These are phyloP conservation scores for Millerozyma acaciae DNA, from an alignment of 805 yeast species.

Conservation along the genomic window DNA sequence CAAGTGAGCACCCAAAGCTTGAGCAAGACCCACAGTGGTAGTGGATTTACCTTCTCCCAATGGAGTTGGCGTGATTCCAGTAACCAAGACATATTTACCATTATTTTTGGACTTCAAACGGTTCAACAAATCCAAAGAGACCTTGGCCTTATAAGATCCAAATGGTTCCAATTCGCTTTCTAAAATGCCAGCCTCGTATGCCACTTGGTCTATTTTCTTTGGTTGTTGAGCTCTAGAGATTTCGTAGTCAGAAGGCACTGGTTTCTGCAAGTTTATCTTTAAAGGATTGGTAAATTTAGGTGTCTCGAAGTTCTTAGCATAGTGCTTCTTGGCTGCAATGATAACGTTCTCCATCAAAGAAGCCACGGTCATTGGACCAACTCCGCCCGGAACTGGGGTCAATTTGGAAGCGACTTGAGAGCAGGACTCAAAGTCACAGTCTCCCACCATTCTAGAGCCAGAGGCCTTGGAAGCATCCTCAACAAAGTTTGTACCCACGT, in stretches of 20 bases:
- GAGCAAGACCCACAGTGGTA: slow-evolving; percentile 78
- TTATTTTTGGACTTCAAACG: slow-evolving; percentile 57
- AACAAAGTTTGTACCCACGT: slow-evolving; percentile 78
- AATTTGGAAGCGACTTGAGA: slow-evolving; percentile 53
- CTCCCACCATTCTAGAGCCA: slow-evolving; percentile 74
- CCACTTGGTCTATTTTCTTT: slow-evolving; percentile 63
- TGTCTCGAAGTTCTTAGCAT: slow-evolving; percentile 35
- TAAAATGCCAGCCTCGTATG: slow-evolving; percentile 63
- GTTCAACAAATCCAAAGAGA: slow-evolving; percentile 58
- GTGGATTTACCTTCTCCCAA: slow-evolving; percentile 85
- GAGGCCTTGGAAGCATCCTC: slow-evolving; percentile 62
- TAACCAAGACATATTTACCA: slow-evolving; percentile 72
- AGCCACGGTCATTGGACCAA: slow-evolving; percentile 90
- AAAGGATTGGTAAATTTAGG: slow-evolving; percentile 52
- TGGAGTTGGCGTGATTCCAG: slow-evolving; percentile 86
- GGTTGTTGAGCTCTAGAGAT: slow-evolving; percentile 76
- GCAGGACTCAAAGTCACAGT: slow-evolving; percentile 62
- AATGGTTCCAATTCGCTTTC: slow-evolving; percentile 68
- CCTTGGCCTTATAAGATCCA: slow-evolving; percentile 76
- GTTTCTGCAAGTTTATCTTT: slow-evolving; percentile 50
- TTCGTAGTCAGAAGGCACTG: slow-evolving; percentile 80
- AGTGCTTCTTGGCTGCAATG: slow-evolving; percentile 58
- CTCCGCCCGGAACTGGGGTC: slow-evolving; percentile 93
- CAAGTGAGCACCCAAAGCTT: slow-evolving; percentile 75
- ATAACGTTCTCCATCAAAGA: slow-evolving; percentile 71